Evolutionary conservation across 768 basidiomycete species (phyloP).

Genomic region (Pisolithus tinctorius): DNA sequence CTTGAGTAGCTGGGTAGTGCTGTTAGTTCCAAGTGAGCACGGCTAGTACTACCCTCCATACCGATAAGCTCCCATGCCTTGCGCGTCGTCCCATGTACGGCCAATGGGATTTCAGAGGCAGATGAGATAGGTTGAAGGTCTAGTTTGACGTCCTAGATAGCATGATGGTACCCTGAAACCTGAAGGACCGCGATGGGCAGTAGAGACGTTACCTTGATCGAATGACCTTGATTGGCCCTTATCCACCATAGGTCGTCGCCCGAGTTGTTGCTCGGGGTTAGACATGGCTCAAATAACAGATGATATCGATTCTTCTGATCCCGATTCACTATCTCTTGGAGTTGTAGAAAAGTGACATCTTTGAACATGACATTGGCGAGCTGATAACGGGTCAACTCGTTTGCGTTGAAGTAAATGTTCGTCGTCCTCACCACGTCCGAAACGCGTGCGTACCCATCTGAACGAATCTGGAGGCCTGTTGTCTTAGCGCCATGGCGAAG

Average conservation of each 20-base stretch:
- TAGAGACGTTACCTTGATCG: constrained; percentile 52
- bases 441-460: constrained; percentile 83
- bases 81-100: constrained; percentile 75
- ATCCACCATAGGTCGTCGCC: constrained; percentile 69
- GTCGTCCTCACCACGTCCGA: constrained; percentile 61
- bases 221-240: constrained; percentile 87
- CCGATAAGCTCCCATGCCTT: constrained; percentile 69
- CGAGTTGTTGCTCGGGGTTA: constrained; percentile 11
- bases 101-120: constrained; percentile 62
- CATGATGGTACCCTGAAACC: background rate
- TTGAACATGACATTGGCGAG: constrained; percentile 64
- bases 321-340: constrained; percentile 58
- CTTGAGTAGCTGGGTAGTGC: constrained; percentile 45
- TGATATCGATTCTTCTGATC: constrained; percentile 66
- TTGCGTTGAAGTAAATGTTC: background rate
- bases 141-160: constrained; percentile 54
- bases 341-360: constrained; percentile 42
- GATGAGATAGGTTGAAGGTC: constrained; percentile 55
- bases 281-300: constrained; percentile 45
- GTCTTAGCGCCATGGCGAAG: constrained; percentile 84
- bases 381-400: constrained; percentile 31
- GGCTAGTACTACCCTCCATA: constrained; percentile 22
- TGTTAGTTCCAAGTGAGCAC: background rate
- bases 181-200: background rate
- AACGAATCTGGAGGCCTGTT: constrained; percentile 67